Percentiles rank a stretch among this genome's conserved stretches.
These are phyloP conservation scores for Bassia scoparia DNA, from an alignment of 148 eudicot species.

Conservation along the genomic window DNA sequence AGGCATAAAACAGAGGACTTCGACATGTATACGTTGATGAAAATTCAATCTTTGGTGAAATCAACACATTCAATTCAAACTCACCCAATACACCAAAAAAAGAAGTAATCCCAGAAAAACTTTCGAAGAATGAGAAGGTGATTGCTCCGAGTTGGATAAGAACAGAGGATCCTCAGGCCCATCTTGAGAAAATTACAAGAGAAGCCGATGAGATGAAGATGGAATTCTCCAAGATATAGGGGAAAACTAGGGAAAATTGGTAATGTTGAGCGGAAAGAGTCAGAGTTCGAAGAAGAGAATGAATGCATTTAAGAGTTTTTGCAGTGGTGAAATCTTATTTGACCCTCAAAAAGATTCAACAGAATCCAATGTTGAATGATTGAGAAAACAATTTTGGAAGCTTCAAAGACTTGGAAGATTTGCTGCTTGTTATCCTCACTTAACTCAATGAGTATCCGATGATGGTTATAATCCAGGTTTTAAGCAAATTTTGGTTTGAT, in stretches of 20 bases:
- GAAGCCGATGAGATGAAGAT: conserved; percentile 44
- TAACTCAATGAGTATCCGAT: conserved; percentile 81
- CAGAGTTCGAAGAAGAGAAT: conserved; percentile 18
- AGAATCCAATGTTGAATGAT: conserved; percentile 98
- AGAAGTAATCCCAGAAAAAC: not conserved
- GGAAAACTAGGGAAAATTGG: conserved; percentile 33
- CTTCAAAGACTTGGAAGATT: conserved; percentile 74
- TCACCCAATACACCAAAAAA: conserved; percentile 49
- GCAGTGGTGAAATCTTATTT: conserved; percentile 69
- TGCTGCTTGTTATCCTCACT: conserved; percentile 68
- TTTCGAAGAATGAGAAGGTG: not conserved
- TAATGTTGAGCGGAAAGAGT: conserved; percentile 33
- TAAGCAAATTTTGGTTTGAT: conserved; percentile 86
- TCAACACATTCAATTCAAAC: conserved; percentile 13
- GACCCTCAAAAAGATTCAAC: conserved; percentile 73
- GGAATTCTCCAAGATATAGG: conserved; percentile 57
- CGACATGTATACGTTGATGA: conserved; percentile 26
- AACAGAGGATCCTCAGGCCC: not conserved
- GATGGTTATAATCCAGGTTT: conserved; percentile 68
- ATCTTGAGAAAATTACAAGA: conserved; percentile 18
- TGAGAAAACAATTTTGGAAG: conserved; percentile 52
- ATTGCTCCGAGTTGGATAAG: not conserved
- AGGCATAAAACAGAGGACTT: conserved; percentile 19
- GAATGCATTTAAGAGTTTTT: conserved; percentile 53
- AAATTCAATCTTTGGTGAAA: not conserved